Conservation (phyloP, 2,329 filamentous ascomycete genomes). For the Aspergillus japonicus region DNA sequence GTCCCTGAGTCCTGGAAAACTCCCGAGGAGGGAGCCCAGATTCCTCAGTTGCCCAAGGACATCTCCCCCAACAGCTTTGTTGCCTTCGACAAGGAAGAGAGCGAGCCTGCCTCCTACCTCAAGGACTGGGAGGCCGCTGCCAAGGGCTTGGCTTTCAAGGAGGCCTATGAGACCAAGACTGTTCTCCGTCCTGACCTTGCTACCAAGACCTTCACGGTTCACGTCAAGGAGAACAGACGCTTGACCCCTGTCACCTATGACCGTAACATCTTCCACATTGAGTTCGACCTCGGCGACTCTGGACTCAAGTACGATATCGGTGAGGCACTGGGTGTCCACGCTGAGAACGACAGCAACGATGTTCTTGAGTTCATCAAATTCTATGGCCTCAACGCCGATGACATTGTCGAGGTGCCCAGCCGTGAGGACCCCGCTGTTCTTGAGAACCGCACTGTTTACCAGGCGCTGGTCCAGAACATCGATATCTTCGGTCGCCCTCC, state of each 20-base stretch:
- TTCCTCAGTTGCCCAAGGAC: slow-evolving; percentile 56
- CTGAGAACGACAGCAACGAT: slow-evolving; percentile 80
- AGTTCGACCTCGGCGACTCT: slow-evolving; percentile 90
- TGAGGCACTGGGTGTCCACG: slow-evolving; percentile 93
- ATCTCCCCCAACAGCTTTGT: slow-evolving; percentile 80
- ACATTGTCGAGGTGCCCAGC: slow-evolving; percentile 86
- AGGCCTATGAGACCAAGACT: slow-evolving; percentile 76
- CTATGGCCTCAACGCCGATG: slow-evolving; percentile 79
- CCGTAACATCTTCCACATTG: slow-evolving; percentile 99
- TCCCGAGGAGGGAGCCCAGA: slow-evolving; percentile 50
- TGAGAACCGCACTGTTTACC: slow-evolving; percentile 89
- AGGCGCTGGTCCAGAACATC: slow-evolving; percentile 85
- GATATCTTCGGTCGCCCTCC: slow-evolving; percentile 96
- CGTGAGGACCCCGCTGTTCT: slow-evolving; percentile 71
- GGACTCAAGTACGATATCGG: slow-evolving; percentile 96
- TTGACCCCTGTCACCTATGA: slow-evolving; percentile 87
- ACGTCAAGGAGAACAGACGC: slow-evolving; percentile 91
- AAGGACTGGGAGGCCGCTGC: slow-evolving; percentile 80
- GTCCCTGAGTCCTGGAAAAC: slow-evolving; percentile 79
- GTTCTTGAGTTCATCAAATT: slow-evolving; percentile 83
- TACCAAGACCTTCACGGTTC: slow-evolving; percentile 81
- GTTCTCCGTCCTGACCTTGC: slow-evolving; percentile 80
- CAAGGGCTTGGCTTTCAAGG: slow-evolving; percentile 88
- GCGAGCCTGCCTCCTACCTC: slow-evolving; percentile 65
- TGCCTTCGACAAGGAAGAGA: slow-evolving; percentile 72